Evolutionary conservation across 2,329 filamentous ascomycete genomes (phyloP), one percentile per base, ranked within the genome.

Genomic region (Colletotrichum sp.): DNA sequence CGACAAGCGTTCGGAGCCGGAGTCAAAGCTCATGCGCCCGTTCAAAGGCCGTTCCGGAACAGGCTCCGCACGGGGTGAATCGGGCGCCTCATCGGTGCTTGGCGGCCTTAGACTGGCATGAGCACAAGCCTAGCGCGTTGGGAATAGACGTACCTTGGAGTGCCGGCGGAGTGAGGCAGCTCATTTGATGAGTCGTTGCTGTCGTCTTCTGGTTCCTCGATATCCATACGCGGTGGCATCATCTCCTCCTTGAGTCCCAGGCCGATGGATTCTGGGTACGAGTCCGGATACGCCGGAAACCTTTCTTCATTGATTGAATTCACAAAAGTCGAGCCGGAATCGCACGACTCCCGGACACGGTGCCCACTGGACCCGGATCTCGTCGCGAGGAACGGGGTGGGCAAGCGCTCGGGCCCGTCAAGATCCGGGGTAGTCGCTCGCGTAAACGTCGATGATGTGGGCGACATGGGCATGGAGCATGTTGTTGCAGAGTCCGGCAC

Each of bases 401-500:
- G 62, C 64, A 69, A 62, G 36, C 65, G 74, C 24, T 75, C 76
- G 18, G 72, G 65, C 44, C 68, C 68, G 30, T 77, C 76, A 4
- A 77, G 57, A 55, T 78, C 77, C 5, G 77, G 77, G 28, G 77
- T 78, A 6, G 77, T 78, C 6, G 77, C 76, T n/a, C 77, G 73
- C 8, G 77, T 78, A 28, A 78, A 78, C 10, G 76, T 78, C 7
- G 77, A 78, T 15, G 65, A 75, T 24, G 77, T 78, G 32, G 77
- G 76, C 21, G 77, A 78, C 76, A 78, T 76, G 52, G 77, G 77
- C 76, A 78, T 78, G 18, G 85, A 86, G 52, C 81, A 84, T 0
- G 82, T 84, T 2, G 85, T 86, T 6, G 84, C 85, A 7, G 85
- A 86, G 72, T 86, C 85, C 1, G 83, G 83, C 4, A 85, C 73